Evolutionary conservation across 1,139 yeast species (phyloP).

Genomic region (Lodderomyces elongisporus): DNA sequence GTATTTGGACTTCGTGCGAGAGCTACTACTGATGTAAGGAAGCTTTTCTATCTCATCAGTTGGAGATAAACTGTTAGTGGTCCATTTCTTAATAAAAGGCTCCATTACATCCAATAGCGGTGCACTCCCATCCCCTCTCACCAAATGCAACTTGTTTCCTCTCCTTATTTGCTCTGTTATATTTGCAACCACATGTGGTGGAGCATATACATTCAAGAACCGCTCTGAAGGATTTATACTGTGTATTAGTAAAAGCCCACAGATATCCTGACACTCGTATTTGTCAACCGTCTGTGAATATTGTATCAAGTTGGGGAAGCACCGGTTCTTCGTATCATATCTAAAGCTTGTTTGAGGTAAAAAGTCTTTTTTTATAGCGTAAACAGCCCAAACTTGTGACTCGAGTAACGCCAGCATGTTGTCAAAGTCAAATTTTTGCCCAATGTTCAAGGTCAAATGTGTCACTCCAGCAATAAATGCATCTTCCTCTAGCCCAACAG

Average conservation of each 20-base stretch:
- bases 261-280: slow-evolving; percentile 11
- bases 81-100: slow-evolving; percentile 14
- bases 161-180: slow-evolving; percentile 16
- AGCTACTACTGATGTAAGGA: slow-evolving; percentile 50
- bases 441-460: slow-evolving; percentile 29
- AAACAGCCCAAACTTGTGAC: slow-evolving; percentile 50
- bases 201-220: slow-evolving; percentile 55
- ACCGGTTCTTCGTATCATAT: neutral
- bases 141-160: slow-evolving; percentile 40
- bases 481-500: slow-evolving; percentile 2
- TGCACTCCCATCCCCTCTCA: slow-evolving; percentile 62
- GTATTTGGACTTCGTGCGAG: slow-evolving; percentile 37
- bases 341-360: neutral
- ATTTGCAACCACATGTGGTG: slow-evolving; percentile 22
- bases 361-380: slow-evolving; percentile 14
- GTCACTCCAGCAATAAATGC: slow-evolving; percentile 35
- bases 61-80: neutral
- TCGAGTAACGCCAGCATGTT: slow-evolving; percentile 47
- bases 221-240: slow-evolving; percentile 46
- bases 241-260: slow-evolving; percentile 53
- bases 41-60: neutral
- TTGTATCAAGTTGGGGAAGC: neutral
- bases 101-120: slow-evolving; percentile 32
- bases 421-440: slow-evolving; percentile 21
- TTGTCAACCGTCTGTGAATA: neutral